Conservation (phyloP, 2,329 filamentous ascomycete species). For the Trichophyton benhamiae region DNA sequence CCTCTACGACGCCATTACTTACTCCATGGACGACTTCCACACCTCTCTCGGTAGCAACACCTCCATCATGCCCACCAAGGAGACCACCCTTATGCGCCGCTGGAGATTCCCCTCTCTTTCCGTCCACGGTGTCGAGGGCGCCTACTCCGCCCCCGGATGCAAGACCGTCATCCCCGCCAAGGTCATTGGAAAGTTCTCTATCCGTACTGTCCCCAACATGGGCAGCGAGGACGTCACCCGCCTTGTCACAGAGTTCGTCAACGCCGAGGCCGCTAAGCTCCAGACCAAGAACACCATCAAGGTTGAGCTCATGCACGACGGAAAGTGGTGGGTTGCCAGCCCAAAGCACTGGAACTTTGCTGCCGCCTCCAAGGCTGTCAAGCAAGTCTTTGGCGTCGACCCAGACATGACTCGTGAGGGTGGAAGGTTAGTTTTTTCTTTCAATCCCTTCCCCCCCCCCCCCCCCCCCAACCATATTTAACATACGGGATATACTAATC, state of each 20-base stretch:
- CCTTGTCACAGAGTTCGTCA: conserved; percentile 69
- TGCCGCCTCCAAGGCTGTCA: conserved; percentile 86
- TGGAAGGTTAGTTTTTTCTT: conserved; percentile 51
- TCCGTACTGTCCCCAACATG: conserved; percentile 96
- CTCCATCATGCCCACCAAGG: conserved; percentile 76
- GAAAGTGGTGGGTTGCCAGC: conserved; percentile 97
- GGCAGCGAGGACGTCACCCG: conserved; percentile 80
- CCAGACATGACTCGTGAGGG: conserved; percentile 95
- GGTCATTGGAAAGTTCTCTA: conserved; percentile 96
- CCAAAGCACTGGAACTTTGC: conserved; percentile 99
- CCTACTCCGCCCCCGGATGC: conserved; percentile 81
- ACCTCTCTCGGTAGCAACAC: conserved; percentile 84
- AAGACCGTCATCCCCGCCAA: conserved; percentile 99
- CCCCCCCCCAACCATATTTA: not conserved
- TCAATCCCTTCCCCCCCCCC: not conserved
- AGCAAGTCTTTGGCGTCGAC: conserved; percentile 84
- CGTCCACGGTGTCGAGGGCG: conserved; percentile 87
- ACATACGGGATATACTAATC: not conserved
- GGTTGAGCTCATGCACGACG: conserved; percentile 70
- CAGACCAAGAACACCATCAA: conserved; percentile 85
- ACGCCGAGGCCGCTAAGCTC: conserved; percentile 74
- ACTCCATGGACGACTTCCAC: conserved; percentile 91
- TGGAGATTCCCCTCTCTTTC: conserved; percentile 94
- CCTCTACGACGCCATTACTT: conserved; percentile 81
- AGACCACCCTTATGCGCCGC: conserved; percentile 83